Evolutionary conservation across 2,329 filamentous ascomycete species (phyloP).

Genomic region (Aaosphaeria arxii): DNA sequence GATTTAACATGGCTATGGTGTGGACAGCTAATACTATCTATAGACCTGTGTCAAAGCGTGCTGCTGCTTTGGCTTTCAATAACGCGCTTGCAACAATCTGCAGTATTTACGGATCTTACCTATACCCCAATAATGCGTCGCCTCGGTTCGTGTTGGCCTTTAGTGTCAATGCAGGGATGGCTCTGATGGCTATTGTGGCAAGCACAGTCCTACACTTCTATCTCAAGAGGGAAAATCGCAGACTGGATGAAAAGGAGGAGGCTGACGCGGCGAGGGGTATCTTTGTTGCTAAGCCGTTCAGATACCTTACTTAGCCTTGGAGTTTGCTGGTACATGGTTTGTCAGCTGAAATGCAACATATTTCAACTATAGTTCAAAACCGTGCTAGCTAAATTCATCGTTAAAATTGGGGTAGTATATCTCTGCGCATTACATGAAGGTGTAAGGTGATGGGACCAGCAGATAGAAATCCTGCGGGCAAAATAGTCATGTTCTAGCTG

Average conservation of each 20-base stretch:
- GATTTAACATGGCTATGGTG: conserved; percentile 4
- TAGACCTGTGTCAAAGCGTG: conserved; percentile 55
- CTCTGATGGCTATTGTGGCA: conserved; percentile 2
- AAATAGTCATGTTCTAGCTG: no score
- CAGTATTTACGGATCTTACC: conserved; percentile 3
- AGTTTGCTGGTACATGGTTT: no score
- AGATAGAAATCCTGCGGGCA: no score
- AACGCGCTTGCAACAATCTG: conserved; percentile 30
- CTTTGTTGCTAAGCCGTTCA: no score
- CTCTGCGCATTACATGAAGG: no score
- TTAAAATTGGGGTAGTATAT: no score
- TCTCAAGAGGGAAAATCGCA: conserved; percentile 3
- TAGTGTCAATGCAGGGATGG: conserved; percentile 2
- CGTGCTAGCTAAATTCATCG: no score
- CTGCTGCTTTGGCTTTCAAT: conserved; percentile 55
- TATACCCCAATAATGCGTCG: conserved; percentile 1
- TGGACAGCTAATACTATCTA: conserved; percentile 26
- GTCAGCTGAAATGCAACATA: no score
- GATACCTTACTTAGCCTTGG: no score
- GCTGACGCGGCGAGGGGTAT: no score
- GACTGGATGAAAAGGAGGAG: neutral
- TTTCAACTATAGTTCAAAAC: no score
- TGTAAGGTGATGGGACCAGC: no score
- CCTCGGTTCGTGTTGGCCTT: conserved; percentile 3
- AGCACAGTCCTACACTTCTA: conserved; percentile 2